Percentiles rank a stretch among this genome's conserved stretches.
These are phyloP conservation scores for Thalassiosira profunda DNA, from an alignment of 108 stramenopile species.

Conservation along the genomic window DNA sequence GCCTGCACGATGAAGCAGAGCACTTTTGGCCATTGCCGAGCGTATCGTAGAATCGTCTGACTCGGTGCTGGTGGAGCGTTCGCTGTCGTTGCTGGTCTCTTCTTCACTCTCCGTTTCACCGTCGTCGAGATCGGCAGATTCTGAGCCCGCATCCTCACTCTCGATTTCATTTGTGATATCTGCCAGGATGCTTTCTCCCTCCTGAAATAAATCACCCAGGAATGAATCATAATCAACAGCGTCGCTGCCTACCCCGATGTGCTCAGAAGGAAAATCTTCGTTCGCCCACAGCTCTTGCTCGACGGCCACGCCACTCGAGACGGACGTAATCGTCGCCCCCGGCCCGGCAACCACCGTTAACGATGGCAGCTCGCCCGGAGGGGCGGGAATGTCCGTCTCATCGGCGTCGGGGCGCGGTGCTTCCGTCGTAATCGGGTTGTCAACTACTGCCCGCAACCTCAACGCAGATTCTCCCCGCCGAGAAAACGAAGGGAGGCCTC, in stretches of 20 bases:
- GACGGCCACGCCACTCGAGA: constrained; percentile 9
- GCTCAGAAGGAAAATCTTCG: background rate
- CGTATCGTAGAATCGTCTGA: constrained; percentile 8
- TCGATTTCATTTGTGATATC: background rate
- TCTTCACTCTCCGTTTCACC: background rate
- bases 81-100: background rate
- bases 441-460: constrained; percentile 3
- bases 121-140: constrained; percentile 12
- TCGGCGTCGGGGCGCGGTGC: background rate
- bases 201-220: background rate
- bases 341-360: constrained; percentile 15
- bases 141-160: background rate
- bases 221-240: background rate
- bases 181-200: background rate
- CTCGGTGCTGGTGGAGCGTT: background rate
- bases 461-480: background rate
- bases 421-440: constrained; percentile 4
- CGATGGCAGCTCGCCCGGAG: background rate
- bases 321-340: constrained; percentile 9
- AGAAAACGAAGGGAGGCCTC: too few species aligned
- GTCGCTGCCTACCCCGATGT: background rate
- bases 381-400: background rate
- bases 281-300: constrained; percentile 4
- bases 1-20: constrained; percentile 20
- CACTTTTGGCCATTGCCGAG: constrained; percentile 17